Percentiles rank a stretch among this genome's conserved stretches.
Evolutionary conservation across 257 asterid genomes (phyloP).

Genomic region (Penstemon newberryi): DNA sequence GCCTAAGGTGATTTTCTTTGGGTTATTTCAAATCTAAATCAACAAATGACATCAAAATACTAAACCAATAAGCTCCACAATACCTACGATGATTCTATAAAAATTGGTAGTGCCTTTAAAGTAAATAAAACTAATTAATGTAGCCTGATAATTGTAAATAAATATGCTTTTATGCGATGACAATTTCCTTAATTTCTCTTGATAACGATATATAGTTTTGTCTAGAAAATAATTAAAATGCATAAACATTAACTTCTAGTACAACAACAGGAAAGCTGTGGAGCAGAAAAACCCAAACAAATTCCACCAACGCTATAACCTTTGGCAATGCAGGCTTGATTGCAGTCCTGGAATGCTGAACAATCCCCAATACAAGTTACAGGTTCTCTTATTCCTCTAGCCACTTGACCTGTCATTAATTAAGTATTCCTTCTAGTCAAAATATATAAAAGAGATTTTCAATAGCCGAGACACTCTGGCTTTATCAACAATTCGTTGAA

Average conservation of each 20-base stretch:
- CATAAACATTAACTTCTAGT: background rate
- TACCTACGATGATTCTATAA: too few relatives aligned
- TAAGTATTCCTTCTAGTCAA: background rate
- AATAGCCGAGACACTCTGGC: too few relatives aligned
- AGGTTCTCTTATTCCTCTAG: background rate
- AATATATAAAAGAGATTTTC: too few relatives aligned
- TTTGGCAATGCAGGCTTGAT: conserved; percentile 23
- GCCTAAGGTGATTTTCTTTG: too few relatives aligned
- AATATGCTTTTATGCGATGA: background rate
- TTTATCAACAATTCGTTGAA: background rate
- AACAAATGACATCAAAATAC: too few relatives aligned
- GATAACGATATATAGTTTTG: background rate
- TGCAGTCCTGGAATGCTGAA: conserved; percentile 16
- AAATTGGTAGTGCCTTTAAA: too few relatives aligned
- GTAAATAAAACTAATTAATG: background rate
- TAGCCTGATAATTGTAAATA: background rate
- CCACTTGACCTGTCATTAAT: conserved; percentile 15
- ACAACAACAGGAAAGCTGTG: conserved; percentile 26
- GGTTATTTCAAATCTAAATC: too few relatives aligned
- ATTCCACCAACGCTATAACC: conserved; percentile 21
- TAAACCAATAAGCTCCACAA: too few relatives aligned
- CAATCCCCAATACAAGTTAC: conserved; percentile 25
- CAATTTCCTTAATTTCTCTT: background rate
- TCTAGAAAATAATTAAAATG: background rate
- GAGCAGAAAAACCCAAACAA: conserved; percentile 1